phyloP scores from a whole-genome alignment of 2,329 filamentous ascomycete genomes.

The Elsinoe arachidis region DNA sequence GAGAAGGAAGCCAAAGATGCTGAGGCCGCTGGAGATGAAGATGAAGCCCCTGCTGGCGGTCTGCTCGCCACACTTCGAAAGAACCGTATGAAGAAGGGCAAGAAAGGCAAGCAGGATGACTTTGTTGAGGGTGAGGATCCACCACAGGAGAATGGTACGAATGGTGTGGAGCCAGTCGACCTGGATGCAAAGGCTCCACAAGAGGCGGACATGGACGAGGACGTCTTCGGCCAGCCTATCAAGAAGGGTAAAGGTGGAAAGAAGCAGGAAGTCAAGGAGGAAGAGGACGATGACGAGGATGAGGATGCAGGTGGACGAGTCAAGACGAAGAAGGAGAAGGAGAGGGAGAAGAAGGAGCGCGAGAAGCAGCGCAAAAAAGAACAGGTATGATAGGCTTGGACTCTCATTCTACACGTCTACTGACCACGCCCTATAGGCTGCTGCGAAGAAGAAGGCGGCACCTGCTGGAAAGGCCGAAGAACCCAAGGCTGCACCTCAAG shows the following conservation, averaged over 20 bases:
- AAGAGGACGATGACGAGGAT: constrained; percentile 36
- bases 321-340: constrained; percentile 96
- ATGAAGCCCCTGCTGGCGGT: constrained; percentile 42
- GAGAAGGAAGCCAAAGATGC: constrained; percentile 35
- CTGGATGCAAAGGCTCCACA: constrained; percentile 61
- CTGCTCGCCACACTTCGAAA: constrained; percentile 42
- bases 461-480: constrained; percentile 31
- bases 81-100: constrained; percentile 69
- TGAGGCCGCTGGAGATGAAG: constrained; percentile 39
- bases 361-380: constrained; percentile 99
- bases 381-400: constrained; percentile 52
- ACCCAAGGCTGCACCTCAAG: constrained; percentile 27
- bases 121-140: constrained; percentile 59
- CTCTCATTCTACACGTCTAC: neutral
- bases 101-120: constrained; percentile 76
- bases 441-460: constrained; percentile 67
- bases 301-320: constrained; percentile 56
- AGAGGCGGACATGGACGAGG: constrained; percentile 64
- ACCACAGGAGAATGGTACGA: constrained; percentile 31
- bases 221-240: constrained; percentile 69
- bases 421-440: constrained; percentile 46
- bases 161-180: constrained; percentile 31
- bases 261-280: constrained; percentile 33
- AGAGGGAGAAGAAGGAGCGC: constrained; percentile 93
- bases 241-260: constrained; percentile 60